A percentile compares a stretch with the other conserved stretches of the same genome.
Conservation (phyloP, 352 stramenopile genomes). For the Globisporangium cystogenes region DNA sequence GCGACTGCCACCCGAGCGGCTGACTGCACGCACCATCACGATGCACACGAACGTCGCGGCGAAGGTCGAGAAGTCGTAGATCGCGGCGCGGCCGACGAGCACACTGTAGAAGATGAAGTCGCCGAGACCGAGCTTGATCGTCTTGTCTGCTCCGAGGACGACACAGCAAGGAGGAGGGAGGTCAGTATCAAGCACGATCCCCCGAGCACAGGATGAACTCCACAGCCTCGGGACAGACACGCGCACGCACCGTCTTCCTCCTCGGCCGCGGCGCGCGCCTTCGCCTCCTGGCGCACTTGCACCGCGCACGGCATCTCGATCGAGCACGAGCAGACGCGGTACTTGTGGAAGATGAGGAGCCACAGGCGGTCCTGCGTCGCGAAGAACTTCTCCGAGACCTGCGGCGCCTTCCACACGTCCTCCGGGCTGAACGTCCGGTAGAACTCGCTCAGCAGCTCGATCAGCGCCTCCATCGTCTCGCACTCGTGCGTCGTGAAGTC, state of each 20-base stretch:
- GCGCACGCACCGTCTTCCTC: conserved; percentile 39
- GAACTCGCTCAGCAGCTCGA: conserved; percentile 52
- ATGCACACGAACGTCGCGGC: conserved; percentile 91
- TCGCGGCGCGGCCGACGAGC: conserved; percentile 93
- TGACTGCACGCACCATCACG: conserved; percentile 75
- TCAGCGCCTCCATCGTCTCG: conserved; percentile 69
- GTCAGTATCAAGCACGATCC: too few relatives aligned
- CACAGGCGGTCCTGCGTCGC: conserved; percentile 67
- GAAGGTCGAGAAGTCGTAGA: conserved; percentile 95
- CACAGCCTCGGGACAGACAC: too few relatives aligned
- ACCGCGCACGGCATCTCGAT: conserved; percentile 74
- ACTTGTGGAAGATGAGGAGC: conserved; percentile 86
- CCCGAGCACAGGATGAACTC: too few relatives aligned
- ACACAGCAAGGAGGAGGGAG: too few relatives aligned
- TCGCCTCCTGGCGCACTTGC: conserved; percentile 53
- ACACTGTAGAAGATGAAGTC: conserved; percentile 99
- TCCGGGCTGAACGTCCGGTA: conserved; percentile 78
- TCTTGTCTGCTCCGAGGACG: conserved; percentile 62
- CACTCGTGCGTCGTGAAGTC: conserved; percentile 76
- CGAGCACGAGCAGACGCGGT: conserved; percentile 77
- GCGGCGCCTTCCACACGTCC: conserved; percentile 72
- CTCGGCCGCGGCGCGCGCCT: conserved; percentile 29
- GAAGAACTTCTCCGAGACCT: conserved; percentile 83
- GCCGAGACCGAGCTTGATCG: conserved; percentile 92
- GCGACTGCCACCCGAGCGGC: background rate